Conservation (phyloP, 2,329 filamentous ascomycete genomes). For the Cladophialophora immunda region DNA sequence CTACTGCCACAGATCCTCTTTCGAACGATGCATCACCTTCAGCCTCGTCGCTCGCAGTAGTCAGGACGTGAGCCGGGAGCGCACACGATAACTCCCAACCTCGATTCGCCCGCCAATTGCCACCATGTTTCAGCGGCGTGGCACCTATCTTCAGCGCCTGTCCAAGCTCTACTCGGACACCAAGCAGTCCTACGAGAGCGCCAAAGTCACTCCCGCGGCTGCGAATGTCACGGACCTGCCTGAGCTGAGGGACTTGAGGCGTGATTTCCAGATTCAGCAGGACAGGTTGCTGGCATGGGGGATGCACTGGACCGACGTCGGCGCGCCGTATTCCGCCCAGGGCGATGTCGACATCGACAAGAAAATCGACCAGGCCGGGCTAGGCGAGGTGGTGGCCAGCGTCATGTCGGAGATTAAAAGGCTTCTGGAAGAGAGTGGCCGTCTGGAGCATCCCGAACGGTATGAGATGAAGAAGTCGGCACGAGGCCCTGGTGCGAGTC, state of each 20-base stretch:
- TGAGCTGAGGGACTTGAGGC: conserved; percentile 65
- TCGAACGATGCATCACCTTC: not conserved
- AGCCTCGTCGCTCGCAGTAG: not conserved
- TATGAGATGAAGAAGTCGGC: conserved; percentile 46
- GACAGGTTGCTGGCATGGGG: conserved; percentile 72
- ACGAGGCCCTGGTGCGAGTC: conserved; percentile 38
- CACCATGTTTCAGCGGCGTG: conserved; percentile 37
- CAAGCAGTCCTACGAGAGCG: conserved; percentile 67
- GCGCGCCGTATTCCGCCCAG: conserved; percentile 31
- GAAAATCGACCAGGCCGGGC: conserved; percentile 67
- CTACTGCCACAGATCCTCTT: not conserved
- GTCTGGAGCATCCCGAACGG: conserved; percentile 56
- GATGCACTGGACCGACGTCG: conserved; percentile 70
- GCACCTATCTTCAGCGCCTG: conserved; percentile 46
- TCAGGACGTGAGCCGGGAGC: conserved; percentile 13
- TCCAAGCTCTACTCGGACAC: conserved; percentile 71
- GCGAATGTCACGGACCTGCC: conserved; percentile 52
- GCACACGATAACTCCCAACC: not conserved
- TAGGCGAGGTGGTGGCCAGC: conserved; percentile 70
- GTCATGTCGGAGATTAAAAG: conserved; percentile 71
- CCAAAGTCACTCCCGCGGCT: conserved; percentile 59
- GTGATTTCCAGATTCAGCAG: conserved; percentile 69
- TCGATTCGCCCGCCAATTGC: not conserved
- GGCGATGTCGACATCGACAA: conserved; percentile 65
- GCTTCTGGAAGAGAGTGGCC: conserved; percentile 68